Evolutionary conservation across 2,329 filamentous ascomycete species (phyloP), one percentile per base, ranked within the genome.

Genomic region (Epichloe amarillans): DNA sequence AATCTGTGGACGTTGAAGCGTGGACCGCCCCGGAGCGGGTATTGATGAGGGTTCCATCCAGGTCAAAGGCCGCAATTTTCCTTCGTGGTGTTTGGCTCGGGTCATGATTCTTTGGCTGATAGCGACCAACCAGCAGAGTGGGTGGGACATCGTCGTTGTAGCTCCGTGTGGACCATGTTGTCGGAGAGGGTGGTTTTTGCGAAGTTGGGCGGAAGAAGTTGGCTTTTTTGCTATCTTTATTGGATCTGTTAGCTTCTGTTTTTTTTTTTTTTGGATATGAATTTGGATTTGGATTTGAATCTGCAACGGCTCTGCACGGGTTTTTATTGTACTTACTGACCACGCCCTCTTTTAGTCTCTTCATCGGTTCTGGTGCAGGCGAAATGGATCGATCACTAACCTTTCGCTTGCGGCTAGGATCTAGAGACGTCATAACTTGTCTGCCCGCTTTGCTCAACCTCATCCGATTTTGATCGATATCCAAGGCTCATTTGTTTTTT

Each of bases 191-290:
- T 35, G 84, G 81, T 64, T 94, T 96, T 64, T 95, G 80, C 0
- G 89, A 96, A 0, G 77, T 64, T 0, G 90, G 90, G 0, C 83
- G 95, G 68, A 97, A 97, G 72, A 97, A 97, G 50, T 78, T 88
- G 19, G 86, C 78, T 95, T 80, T 80, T 1, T 84, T 80, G 53
- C 68, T 80, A 64, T 81, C 84, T 87, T 47, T 56, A 10, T 8
- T 26, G 11, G 12, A 17, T 48, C 12, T 41, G n/a, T 26, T 38
- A 11, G 21, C 95, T 80, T 1, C 84, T 80, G 53, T 7, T 4
- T 15, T 26, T 26, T 39, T 2, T 17, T 17, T 17, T 17, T 17
- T 17, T 17, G 17, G 17, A 17, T 17, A 17, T 17, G 17, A 17
- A 17, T 17, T 17, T 17, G 17, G 17, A 17, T 17, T 17, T 17